Conservation (phyloP, 108 stramenopile species). For the Parietichytrium sp. region DNA sequence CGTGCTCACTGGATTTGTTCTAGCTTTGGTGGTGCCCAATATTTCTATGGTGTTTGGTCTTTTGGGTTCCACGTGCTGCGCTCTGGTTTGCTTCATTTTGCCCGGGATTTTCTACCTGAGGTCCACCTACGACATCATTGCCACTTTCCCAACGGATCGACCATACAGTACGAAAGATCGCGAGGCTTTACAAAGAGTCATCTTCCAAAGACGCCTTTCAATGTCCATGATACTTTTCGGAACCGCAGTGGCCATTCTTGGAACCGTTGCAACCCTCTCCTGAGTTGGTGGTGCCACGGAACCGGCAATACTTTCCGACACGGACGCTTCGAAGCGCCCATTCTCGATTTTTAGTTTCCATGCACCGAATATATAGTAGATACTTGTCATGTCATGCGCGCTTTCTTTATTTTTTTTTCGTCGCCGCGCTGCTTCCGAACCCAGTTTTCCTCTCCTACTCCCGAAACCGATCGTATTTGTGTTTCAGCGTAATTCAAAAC, state of each 20-base stretch:
- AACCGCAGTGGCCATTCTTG: background rate
- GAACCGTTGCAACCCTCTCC: background rate
- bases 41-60: constrained; percentile 36
- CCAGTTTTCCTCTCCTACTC: no score
- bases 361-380: no score
- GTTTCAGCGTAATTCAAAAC: no score
- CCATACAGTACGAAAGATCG: background rate
- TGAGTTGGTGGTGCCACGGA: no score
- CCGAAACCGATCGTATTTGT: no score
- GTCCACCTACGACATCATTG: background rate
- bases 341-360: no score
- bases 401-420: no score
- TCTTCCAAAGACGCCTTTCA: background rate
- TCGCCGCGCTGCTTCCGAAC: no score
- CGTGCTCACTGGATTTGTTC: background rate
- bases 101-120: constrained; percentile 7
- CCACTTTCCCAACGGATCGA: background rate
- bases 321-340: no score
- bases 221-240: background rate
- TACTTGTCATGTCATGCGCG: no score
- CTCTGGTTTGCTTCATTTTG: constrained; percentile 15
- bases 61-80: background rate
- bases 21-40: constrained; percentile 23
- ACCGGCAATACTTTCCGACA: no score
- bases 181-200: background rate